These are phyloP conservation scores for Oidiodendron maius DNA, from an alignment of 495 filamentous ascomycete species.

Conservation along the genomic window DNA sequence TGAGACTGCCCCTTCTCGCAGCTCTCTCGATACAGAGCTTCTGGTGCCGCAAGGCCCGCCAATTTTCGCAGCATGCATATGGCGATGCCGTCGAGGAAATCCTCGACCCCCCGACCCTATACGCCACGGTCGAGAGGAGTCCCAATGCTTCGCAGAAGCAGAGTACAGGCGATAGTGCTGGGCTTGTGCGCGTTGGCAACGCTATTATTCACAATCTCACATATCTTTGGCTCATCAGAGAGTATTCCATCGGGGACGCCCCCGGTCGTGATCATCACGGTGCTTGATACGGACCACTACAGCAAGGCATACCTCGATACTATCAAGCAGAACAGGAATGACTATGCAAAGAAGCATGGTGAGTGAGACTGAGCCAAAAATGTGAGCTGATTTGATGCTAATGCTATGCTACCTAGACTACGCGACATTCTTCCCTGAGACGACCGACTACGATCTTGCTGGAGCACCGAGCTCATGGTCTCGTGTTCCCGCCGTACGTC, in stretches of 20 bases:
- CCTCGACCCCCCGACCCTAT: conserved; percentile 60
- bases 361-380: conserved; percentile 26
- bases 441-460: conserved; percentile 69
- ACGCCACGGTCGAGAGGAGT: conserved; percentile 53
- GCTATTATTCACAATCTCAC: conserved; percentile 56
- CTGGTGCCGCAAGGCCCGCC: conserved; percentile 13
- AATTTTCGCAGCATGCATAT: conserved; percentile 61
- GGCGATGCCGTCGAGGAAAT: conserved; percentile 80
- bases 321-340: conserved; percentile 73
- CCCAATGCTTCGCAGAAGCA: conserved; percentile 55
- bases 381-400: no score
- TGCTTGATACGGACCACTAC: conserved; percentile 59
- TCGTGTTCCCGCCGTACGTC: conserved; percentile 76
- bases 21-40: conserved; percentile 1
- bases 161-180: conserved; percentile 51
- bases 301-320: conserved; percentile 58
- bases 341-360: conserved; percentile 90
- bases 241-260: conserved; percentile 62
- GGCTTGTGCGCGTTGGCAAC: conserved; percentile 50
- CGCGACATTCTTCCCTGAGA: conserved; percentile 71
- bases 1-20: not conserved
- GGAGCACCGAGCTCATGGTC: conserved; percentile 68
- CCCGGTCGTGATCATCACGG: conserved; percentile 80
- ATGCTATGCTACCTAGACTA: conserved; percentile 74
- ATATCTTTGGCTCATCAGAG: conserved; percentile 41